Base-by-base conservation (phyloP, 192 early-diverging fungal species). In the Geranomyces michiganensis region DNA sequence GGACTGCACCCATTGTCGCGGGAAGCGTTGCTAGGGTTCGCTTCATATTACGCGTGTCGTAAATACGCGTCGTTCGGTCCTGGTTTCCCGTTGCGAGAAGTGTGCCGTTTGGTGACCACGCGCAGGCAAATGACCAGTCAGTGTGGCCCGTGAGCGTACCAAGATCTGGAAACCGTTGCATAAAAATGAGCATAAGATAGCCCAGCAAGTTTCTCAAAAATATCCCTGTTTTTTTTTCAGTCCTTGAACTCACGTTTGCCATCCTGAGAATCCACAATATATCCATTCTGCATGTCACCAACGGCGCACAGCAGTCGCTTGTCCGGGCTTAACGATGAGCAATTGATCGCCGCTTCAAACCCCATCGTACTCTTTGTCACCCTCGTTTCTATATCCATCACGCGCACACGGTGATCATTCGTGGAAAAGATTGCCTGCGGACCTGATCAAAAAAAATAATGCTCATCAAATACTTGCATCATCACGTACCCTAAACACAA, bases 91-190 rank as follows among this genome's bases (percentile, higher is more conserved):
- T 91, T 0, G 84, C 87, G 41, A 91, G 59, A 0, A 74, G 70
- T 1, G 75, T 68, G n/a, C 81, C 85, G 67, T 77, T 77, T 0
- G 89, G 87, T 44, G 78, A 82, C 85, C 85, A 91, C 14, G 79
- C 80, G 70, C 90, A 91, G 10, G 90, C 79, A 76, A 91, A 91
- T 1, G 88, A 89, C 66, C 80, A 90, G 60, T 90, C 90, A 51
- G 82, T 72, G 65, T 91, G 90, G 0, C 90, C 90, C 1, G 72
- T 74, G 13, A 91, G 65, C 61, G 64, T 47, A 26, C 61, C 49
- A 14, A 48, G 56, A 29, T 66, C 58, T 64, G 55, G n/a, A n/a
- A n/a, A n/a, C n/a, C 10, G 19, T 6, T 61, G 24, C 36, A 10
- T 10, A 41, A 41, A 41, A 41, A 29, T 22, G 32, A 47, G 53